Evolutionary conservation across 2,329 filamentous ascomycete genomes (phyloP).

Genomic region (Colletotrichum kahawae): DNA sequence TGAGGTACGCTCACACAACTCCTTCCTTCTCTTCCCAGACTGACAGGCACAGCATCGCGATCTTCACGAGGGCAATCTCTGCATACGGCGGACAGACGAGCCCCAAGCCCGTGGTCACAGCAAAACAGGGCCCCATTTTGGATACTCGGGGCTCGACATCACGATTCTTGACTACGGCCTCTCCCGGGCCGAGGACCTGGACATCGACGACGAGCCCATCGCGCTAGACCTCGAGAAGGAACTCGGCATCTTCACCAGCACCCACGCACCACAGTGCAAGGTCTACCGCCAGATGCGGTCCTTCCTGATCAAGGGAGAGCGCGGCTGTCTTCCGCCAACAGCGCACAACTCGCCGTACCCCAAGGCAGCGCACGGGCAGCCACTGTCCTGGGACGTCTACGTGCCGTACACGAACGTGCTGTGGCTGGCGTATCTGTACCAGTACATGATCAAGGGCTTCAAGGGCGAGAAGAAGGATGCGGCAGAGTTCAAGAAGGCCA

Average conservation of each 20-base stretch:
- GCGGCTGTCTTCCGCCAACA: conserved; percentile 52
- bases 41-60: conserved; percentile 59
- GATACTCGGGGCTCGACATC: conserved; percentile 65
- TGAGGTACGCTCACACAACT: conserved; percentile 47
- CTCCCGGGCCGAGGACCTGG: conserved; percentile 58
- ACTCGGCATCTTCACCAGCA: conserved; percentile 63
- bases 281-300: conserved; percentile 69
- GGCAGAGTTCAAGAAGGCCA: conserved; percentile 49
- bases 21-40: not conserved
- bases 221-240: conserved; percentile 67
- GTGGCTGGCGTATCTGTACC: conserved; percentile 68
- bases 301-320: conserved; percentile 56
- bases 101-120: conserved; percentile 34
- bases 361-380: conserved; percentile 37
- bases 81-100: conserved; percentile 51
- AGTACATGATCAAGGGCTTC: conserved; percentile 55
- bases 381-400: conserved; percentile 59
- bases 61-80: conserved; percentile 69
- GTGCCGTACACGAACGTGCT: conserved; percentile 69
- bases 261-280: conserved; percentile 63
- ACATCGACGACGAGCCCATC: conserved; percentile 38
- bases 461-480: conserved; percentile 51
- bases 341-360: conserved; percentile 51
- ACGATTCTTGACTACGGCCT: conserved; percentile 71
- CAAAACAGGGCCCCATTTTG: conserved; percentile 48